Conservation (phyloP, 768 basidiomycete species). For the Panaeolus papilionaceus region DNA sequence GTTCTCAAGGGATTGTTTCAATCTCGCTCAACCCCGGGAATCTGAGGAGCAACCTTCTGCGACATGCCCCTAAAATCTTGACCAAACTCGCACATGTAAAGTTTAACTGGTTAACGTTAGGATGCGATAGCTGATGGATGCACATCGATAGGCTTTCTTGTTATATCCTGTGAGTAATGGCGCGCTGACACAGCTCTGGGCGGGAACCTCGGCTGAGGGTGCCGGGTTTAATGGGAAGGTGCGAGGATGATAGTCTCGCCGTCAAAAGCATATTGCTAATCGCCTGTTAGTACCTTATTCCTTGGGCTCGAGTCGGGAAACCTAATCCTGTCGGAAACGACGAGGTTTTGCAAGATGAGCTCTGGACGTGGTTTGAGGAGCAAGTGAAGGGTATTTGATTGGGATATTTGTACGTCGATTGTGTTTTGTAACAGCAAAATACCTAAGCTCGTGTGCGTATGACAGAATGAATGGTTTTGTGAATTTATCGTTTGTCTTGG, state of each 20-base stretch:
- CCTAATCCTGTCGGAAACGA: neutral
- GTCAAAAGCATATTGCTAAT: no score
- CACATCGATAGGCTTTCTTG: neutral
- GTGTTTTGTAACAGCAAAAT: neutral
- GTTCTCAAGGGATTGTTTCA: slow-evolving; percentile 47
- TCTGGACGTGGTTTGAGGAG: slow-evolving; percentile 15
- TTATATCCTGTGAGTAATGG: neutral
- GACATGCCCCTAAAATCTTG: slow-evolving; percentile 15
- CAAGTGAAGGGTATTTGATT: neutral
- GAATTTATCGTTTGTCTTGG: neutral
- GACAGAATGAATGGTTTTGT: neutral
- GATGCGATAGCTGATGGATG: neutral
- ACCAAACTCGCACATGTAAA: neutral
- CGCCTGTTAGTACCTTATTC: neutral
- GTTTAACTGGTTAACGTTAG: neutral
- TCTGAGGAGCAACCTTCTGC: slow-evolving; percentile 39
- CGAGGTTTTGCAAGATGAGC: neutral
- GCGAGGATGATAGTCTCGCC: neutral
- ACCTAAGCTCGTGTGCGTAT: neutral
- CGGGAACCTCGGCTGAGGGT: neutral
- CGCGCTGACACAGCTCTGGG: slow-evolving; percentile 12
- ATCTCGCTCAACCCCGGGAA: slow-evolving; percentile 52
- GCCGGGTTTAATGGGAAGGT: slow-evolving; percentile 11
- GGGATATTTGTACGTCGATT: neutral
- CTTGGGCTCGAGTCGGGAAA: neutral